Conservation (phyloP, 768 basidiomycete species). For the Amanita fuliginea region DNA sequence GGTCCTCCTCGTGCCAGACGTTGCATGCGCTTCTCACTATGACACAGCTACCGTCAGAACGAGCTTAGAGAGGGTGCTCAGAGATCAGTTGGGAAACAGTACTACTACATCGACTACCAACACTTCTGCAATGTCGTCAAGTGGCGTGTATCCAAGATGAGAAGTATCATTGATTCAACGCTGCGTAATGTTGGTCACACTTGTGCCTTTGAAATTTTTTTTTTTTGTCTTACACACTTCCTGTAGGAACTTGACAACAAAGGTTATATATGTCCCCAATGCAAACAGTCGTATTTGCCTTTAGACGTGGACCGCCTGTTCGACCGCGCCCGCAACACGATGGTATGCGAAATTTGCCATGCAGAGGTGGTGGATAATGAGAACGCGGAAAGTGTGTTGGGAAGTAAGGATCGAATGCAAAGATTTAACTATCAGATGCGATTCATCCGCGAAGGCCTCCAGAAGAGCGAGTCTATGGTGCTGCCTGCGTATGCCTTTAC, state of each 20-base stretch:
- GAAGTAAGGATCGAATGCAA: slow-evolving; percentile 92
- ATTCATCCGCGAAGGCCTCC: slow-evolving; percentile 76
- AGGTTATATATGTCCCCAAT: slow-evolving; percentile 93
- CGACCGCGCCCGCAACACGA: slow-evolving; percentile 51
- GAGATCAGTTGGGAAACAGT: slow-evolving; percentile 79
- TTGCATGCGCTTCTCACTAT: background rate
- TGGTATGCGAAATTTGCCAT: slow-evolving; percentile 83
- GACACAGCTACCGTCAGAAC: slow-evolving; percentile 71
- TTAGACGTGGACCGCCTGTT: slow-evolving; percentile 80
- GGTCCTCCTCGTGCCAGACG: slow-evolving; percentile 15
- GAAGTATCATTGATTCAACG: slow-evolving; percentile 77
- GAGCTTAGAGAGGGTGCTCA: slow-evolving; percentile 86
- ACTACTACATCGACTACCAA: slow-evolving; percentile 95
- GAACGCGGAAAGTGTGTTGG: slow-evolving; percentile 72
- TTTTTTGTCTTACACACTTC: background rate
- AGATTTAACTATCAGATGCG: slow-evolving; percentile 88
- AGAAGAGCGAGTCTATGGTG: slow-evolving; percentile 81
- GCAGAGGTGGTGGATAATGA: slow-evolving; percentile 88
- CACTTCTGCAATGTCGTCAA: slow-evolving; percentile 96
- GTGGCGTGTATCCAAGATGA: slow-evolving; percentile 93
- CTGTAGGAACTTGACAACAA: slow-evolving; percentile 91
- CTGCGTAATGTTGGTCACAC: slow-evolving; percentile 64
- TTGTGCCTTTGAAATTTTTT: background rate
- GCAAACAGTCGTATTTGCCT: slow-evolving; percentile 73
- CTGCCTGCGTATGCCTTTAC: slow-evolving; percentile 55